phyloP scores from a whole-genome alignment of 2,329 filamentous ascomycete species.

The Pseudocercospora cruenta region DNA sequence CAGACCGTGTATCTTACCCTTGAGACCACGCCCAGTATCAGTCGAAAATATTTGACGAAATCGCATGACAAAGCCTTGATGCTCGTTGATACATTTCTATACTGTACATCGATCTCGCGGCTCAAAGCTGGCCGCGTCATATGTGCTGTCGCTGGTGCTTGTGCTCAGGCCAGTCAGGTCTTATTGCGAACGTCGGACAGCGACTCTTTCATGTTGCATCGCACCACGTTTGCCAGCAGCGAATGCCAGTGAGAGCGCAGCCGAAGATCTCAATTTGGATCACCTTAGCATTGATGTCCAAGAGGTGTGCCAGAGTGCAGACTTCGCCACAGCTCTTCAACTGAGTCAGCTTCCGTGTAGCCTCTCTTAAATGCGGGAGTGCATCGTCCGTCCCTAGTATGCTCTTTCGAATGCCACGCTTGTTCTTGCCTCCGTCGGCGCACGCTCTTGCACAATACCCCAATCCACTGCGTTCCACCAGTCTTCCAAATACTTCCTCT shows the following conservation, averaged over 20 bases:
- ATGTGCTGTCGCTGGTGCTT: too few species aligned
- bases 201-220: too few species aligned
- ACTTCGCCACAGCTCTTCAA: neutral
- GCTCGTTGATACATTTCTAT: neutral
- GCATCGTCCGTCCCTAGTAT: neutral
- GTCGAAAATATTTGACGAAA: too few species aligned
- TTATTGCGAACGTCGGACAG: neutral
- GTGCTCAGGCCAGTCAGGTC: neutral
- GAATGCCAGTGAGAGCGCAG: too few species aligned
- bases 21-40: too few species aligned
- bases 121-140: neutral
- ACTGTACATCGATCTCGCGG: neutral
- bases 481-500: conserved; percentile 71
- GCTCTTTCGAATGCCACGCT: conserved; percentile 12
- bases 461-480: conserved; percentile 94
- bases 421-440: conserved; percentile 22
- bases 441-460: conserved; percentile 62
- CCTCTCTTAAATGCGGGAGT: neutral
- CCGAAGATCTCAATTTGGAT: too few species aligned
- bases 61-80: neutral
- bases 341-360: neutral
- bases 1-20: too few species aligned
- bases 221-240: too few species aligned
- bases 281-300: too few species aligned
- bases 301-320: too few species aligned